phyloP scores from a whole-genome alignment of 192 early-diverging fungal genomes.

The Geranomyces variabilis region DNA sequence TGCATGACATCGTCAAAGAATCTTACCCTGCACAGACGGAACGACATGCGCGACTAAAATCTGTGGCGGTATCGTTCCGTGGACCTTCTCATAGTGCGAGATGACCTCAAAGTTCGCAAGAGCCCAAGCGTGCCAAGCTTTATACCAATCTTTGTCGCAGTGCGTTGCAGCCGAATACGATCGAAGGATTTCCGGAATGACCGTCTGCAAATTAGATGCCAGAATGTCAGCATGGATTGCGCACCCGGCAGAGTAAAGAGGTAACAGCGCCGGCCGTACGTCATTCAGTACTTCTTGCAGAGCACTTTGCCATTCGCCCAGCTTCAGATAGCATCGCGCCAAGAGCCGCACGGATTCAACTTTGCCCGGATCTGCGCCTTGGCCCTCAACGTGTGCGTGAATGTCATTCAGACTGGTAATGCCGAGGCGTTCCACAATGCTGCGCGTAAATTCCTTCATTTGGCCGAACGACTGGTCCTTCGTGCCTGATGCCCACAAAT shows the following conservation, averaged over 20 bases:
- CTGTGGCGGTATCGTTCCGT: conserved; percentile 51
- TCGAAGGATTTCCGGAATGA: conserved; percentile 73
- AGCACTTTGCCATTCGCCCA: conserved; percentile 88
- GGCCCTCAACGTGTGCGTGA: conserved; percentile 41
- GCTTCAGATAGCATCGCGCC: conserved; percentile 82
- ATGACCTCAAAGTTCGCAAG: conserved; percentile 89
- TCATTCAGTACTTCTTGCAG: conserved; percentile 65
- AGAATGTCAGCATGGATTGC: too few relatives aligned
- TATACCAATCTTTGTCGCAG: conserved; percentile 92
- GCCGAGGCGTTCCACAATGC: conserved; percentile 66
- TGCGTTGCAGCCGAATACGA: conserved; percentile 85
- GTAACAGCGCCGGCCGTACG: conserved; percentile 26
- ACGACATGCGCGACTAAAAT: conserved; percentile 72
- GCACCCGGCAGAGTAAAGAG: too few relatives aligned
- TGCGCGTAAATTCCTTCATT: conserved; percentile 77
- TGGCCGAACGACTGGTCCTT: conserved; percentile 70
- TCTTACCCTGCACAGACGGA: conserved; percentile 74
- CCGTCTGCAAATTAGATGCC: conserved; percentile 9
- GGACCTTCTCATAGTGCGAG: conserved; percentile 68
- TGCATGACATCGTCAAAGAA: conserved; percentile 6
- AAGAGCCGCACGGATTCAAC: conserved; percentile 46
- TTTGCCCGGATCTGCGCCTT: conserved; percentile 42
- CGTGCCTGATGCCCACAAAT: conserved; percentile 77
- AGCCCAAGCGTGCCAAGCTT: conserved; percentile 97
- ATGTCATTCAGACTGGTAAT: conserved; percentile 58